These are phyloP conservation scores for Phytophthora sansomeana DNA, from an alignment of 352 stramenopile genomes.

Conservation along the genomic window DNA sequence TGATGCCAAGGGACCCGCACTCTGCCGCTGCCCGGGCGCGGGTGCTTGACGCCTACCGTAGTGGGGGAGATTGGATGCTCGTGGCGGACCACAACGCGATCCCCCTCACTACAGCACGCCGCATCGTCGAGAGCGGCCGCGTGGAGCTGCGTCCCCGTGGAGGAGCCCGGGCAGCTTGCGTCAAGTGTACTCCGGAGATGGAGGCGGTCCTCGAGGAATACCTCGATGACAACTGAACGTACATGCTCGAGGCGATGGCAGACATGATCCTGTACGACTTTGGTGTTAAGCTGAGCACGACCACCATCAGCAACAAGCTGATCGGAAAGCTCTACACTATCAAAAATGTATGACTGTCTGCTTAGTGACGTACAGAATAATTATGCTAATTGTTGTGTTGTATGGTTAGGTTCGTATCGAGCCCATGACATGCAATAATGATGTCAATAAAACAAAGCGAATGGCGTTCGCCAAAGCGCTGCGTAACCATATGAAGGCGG, in stretches of 20 bases:
- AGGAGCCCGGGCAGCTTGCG: neutral
- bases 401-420: neutral
- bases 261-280: neutral
- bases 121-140: neutral
- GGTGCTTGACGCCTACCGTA: no score
- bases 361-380: neutral
- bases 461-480: conserved; percentile 5
- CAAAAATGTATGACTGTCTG: neutral
- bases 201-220: neutral
- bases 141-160: neutral
- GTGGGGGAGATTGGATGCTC: no score
- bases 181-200: neutral
- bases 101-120: neutral
- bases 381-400: neutral
- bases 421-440: conserved; percentile 6
- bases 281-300: neutral
- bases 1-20: no score
- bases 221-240: neutral
- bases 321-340: conserved; percentile 3
- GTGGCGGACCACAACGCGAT: neutral
- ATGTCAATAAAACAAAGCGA: conserved; percentile 18
- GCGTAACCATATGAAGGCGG: neutral
- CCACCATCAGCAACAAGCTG: neutral
- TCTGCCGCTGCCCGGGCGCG: no score
- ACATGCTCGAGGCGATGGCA: conserved; percentile 1